These are phyloP conservation scores for Keithomyces neogunnii DNA, from an alignment of 2,329 filamentous ascomycete species.

Conservation along the genomic window DNA sequence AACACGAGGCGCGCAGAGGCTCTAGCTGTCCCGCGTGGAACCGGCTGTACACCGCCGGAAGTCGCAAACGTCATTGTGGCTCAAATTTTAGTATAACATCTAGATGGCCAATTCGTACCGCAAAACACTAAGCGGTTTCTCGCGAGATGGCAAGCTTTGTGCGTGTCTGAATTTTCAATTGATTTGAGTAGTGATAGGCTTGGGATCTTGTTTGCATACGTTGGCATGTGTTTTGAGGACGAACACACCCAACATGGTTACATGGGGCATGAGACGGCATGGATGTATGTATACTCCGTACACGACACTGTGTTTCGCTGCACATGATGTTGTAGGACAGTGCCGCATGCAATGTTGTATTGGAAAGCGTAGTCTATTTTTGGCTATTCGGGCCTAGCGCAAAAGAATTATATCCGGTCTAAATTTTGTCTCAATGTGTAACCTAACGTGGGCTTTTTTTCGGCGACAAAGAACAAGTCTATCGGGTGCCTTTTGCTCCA, in stretches of 20 bases:
- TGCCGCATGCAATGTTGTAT: neutral
- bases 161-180: neutral
- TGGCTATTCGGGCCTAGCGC: neutral
- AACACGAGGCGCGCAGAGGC: conserved; percentile 49
- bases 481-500: conserved; percentile 48
- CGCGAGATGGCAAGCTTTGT: neutral
- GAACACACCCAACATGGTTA: neutral
- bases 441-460: neutral
- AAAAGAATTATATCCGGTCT: neutral
- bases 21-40: conserved; percentile 27
- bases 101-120: too few relatives aligned
- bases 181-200: too few relatives aligned
- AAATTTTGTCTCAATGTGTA: neutral
- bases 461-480: neutral
- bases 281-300: neutral
- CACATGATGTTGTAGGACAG: neutral
- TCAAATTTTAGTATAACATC: too few relatives aligned
- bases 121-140: neutral
- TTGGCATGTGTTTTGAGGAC: neutral
- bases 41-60: neutral
- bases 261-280: neutral
- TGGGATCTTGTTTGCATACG: neutral
- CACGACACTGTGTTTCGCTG: neutral
- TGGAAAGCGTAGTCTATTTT: neutral
- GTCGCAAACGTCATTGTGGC: neutral